Evolutionary conservation across 371 early-diverging fungal species (phyloP), one percentile per base, ranked within the genome.

Genomic region (Mucor piriformis): DNA sequence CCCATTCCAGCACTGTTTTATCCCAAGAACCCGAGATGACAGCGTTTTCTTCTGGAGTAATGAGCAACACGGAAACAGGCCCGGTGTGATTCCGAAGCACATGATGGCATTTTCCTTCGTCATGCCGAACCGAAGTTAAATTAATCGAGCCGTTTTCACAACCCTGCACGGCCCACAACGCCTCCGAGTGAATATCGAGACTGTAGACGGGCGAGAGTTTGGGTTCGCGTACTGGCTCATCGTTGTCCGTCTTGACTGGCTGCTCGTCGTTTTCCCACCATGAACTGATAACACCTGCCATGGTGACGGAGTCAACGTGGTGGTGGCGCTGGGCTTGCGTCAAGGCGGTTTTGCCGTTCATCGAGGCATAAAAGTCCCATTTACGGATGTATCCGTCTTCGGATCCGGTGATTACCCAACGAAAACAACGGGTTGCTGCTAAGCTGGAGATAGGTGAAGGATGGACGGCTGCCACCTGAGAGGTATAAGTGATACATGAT

Each of bases 21-120:
- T 98, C 98, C 98, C 97, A 98, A 21, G 95, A 91, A 4, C 97
- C 98, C 67, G 95, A 94, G 35, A 95, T 78, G 47, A 90, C 71
- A 0, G 85, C 83, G 24, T 77, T 81, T 69, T 96, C 94, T 47
- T 84, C 90, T 2, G 91, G 89, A 6, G 88, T 79, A 21, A 94
- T 83, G 53, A 77, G 76, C 24, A 98, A 64, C 1, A 88, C 88
- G 0, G 97, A 95, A 2, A 98, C 96, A 1, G 93, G 89, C 11
- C 76, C 85, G 6, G 76, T 86, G 61, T 98, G 98, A 44, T 87
- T 81, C 33, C 87, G 77, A 23, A 98, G 81, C 7, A 90, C 86
- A 67, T 85, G 81, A 52, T 89, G 87, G 33, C 87, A 89, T 57
- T 82, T 84, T 2, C 98, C 98, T 73, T 98, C 97, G 57, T 98